Evolutionary conservation across 2,329 filamentous ascomycete genomes (phyloP).

Genomic region (Aspergillus versicolor): DNA sequence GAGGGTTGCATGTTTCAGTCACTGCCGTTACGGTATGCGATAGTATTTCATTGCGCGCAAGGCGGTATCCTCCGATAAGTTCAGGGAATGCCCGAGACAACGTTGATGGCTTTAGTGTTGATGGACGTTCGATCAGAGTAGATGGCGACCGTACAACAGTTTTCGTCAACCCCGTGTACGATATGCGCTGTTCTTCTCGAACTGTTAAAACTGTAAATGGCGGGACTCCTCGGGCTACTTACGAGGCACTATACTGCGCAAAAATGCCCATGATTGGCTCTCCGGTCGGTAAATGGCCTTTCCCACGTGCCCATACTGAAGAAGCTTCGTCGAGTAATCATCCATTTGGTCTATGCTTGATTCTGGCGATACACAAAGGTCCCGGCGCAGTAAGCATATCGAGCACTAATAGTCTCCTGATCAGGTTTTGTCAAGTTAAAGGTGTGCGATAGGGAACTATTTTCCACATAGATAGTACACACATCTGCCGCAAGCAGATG

Average conservation of each 20-base stretch:
- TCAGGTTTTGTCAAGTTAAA: background rate
- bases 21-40: conserved; percentile 33
- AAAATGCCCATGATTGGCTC: conserved; percentile 50
- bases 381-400: conserved; percentile 31
- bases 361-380: conserved; percentile 26
- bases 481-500: conserved; percentile 7
- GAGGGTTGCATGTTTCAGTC: conserved; percentile 34
- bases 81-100: conserved; percentile 35
- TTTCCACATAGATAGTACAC: background rate
- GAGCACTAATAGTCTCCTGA: conserved; percentile 13
- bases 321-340: conserved; percentile 50
- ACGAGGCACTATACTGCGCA: conserved; percentile 36
- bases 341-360: conserved; percentile 54
- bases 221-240: conserved; percentile 8
- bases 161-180: conserved; percentile 32
- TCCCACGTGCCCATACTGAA: conserved; percentile 60
- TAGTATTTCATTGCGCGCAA: conserved; percentile 28
- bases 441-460: background rate
- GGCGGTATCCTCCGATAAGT: conserved; percentile 34
- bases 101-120: conserved; percentile 20
- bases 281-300: conserved; percentile 51
- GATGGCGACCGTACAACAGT: conserved; percentile 26
- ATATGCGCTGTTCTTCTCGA: conserved; percentile 23
- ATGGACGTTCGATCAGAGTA: conserved; percentile 13
- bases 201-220: background rate